A percentile compares a stretch with the other conserved stretches of the same genome.
phyloP scores from a whole-genome alignment of 345 rosid species.

The Melaleuca quinquenervia region DNA sequence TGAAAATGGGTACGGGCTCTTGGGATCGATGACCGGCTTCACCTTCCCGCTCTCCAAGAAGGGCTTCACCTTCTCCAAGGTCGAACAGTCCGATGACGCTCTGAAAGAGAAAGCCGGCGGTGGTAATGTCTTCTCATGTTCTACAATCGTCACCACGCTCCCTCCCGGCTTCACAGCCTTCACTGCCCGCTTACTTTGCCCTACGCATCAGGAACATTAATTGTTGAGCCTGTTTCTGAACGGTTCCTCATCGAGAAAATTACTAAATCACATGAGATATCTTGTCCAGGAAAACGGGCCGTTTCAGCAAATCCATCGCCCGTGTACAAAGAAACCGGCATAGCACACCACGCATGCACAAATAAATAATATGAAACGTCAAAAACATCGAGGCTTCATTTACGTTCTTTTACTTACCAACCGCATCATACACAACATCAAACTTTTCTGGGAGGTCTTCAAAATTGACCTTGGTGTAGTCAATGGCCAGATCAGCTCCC shows the following conservation, averaged over 20 bases:
- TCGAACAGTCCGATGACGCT: slow-evolving; percentile 57
- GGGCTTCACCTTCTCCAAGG: slow-evolving; percentile 64
- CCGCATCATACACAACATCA: slow-evolving; percentile 72
- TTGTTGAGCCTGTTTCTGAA: neutral
- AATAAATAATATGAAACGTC: neutral
- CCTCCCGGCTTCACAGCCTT: slow-evolving; percentile 85
- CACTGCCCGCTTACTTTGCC: slow-evolving; percentile 74
- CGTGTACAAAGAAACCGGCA: neutral
- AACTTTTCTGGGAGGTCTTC: slow-evolving; percentile 70
- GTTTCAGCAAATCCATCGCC: neutral
- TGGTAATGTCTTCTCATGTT: slow-evolving; percentile 38
- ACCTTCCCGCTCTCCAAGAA: slow-evolving; percentile 65
- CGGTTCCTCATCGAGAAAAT: neutral
- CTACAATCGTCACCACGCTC: slow-evolving; percentile 58
- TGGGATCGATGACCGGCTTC: slow-evolving; percentile 74
- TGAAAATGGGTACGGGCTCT: slow-evolving; percentile 62
- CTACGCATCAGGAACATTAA: slow-evolving; percentile 8
- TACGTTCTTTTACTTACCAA: slow-evolving; percentile 29
- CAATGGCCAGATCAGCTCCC: slow-evolving; percentile 80
- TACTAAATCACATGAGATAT: neutral
- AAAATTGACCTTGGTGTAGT: slow-evolving; percentile 69
- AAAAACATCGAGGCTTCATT: neutral
- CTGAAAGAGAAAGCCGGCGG: slow-evolving; percentile 75
- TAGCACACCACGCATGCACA: neutral
- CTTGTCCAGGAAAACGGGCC: neutral